Percentiles rank a stretch among this genome's conserved stretches.
These are phyloP conservation scores for Canavalia gladiata DNA, from an alignment of 306 rosid genomes.

Conservation along the genomic window DNA sequence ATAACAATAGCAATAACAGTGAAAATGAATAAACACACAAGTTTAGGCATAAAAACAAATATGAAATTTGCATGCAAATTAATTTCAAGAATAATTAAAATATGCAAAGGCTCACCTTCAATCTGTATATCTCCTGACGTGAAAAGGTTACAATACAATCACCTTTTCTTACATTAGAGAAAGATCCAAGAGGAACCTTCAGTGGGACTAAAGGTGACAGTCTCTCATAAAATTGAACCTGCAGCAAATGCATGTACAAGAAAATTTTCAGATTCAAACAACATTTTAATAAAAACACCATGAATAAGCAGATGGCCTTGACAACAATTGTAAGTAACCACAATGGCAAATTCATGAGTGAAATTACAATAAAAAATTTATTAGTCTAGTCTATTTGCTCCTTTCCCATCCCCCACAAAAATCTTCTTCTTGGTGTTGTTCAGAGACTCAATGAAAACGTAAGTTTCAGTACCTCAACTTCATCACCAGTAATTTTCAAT, in stretches of 20 bases:
- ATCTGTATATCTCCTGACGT: conserved; percentile 66
- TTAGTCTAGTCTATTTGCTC: conserved; percentile 8
- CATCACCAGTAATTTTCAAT: conserved; percentile 77
- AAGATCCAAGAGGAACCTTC: conserved; percentile 79
- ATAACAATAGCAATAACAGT: conserved; percentile 16
- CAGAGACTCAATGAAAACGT: conserved; percentile 10
- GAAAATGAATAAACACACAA: background rate
- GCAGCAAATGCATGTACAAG: conserved; percentile 40
- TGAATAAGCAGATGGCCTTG: conserved; percentile 38
- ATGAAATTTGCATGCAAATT: conserved; percentile 21
- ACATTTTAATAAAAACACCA: conserved; percentile 38
- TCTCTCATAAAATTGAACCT: conserved; percentile 85
- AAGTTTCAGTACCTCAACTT: conserved; percentile 73
- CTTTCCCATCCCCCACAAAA: conserved; percentile 4
- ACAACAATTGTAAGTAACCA: conserved; percentile 26
- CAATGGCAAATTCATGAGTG: conserved; percentile 32
- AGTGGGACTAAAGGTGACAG: conserved; percentile 86
- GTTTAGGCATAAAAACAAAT: conserved; percentile 4
- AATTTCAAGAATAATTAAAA: background rate
- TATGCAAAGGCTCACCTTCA: conserved; percentile 67
- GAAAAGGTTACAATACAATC: conserved; percentile 94
- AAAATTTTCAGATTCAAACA: conserved; percentile 29
- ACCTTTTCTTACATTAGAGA: conserved; percentile 76
- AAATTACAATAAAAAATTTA: conserved; percentile 21
- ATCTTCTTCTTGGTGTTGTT: background rate